phyloP scores from a whole-genome alignment of 106 monocot species.

The Alisma plantagoaquatica region DNA sequence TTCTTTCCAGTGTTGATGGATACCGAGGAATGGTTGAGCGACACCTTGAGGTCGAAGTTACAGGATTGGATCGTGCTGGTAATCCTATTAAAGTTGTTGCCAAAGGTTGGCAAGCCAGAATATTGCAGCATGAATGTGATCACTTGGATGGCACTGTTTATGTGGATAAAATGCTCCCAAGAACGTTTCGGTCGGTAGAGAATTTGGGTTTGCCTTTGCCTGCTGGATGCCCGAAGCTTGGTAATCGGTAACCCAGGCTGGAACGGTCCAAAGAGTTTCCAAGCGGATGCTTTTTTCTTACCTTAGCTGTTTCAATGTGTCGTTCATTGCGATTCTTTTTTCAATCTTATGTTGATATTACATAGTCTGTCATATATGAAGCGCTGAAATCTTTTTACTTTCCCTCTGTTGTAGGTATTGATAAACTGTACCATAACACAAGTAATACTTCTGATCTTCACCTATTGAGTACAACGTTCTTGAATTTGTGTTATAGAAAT shows the following conservation, averaged over 20 bases:
- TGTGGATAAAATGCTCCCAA: constrained; percentile 82
- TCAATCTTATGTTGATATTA: too few species aligned
- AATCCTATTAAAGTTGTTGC: constrained; percentile 56
- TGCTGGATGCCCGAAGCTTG: constrained; percentile 52
- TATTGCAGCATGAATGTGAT: constrained; percentile 90
- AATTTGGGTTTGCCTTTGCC: constrained; percentile 83
- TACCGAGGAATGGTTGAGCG: constrained; percentile 82
- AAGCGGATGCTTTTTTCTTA: too few species aligned
- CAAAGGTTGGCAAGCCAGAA: constrained; percentile 85
- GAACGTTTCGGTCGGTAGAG: constrained; percentile 73
- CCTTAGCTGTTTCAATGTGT: too few species aligned
- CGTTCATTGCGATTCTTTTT: background rate
- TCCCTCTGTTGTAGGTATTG: too few species aligned
- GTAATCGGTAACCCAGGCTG: constrained; percentile 27
- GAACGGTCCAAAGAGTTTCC: too few species aligned
- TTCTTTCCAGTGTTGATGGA: constrained; percentile 63
- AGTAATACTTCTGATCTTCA: too few species aligned
- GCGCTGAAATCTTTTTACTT: too few species aligned
- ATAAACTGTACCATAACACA: too few species aligned
- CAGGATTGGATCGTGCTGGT: constrained; percentile 55
- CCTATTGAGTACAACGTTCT: too few species aligned
- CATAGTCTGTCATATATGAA: too few species aligned
- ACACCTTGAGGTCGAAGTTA: constrained; percentile 88
- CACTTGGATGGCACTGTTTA: constrained; percentile 86
- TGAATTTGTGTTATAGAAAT: too few species aligned